Base-by-base conservation (phyloP, 345 rosid species). In the Clausena lansium region DNA sequence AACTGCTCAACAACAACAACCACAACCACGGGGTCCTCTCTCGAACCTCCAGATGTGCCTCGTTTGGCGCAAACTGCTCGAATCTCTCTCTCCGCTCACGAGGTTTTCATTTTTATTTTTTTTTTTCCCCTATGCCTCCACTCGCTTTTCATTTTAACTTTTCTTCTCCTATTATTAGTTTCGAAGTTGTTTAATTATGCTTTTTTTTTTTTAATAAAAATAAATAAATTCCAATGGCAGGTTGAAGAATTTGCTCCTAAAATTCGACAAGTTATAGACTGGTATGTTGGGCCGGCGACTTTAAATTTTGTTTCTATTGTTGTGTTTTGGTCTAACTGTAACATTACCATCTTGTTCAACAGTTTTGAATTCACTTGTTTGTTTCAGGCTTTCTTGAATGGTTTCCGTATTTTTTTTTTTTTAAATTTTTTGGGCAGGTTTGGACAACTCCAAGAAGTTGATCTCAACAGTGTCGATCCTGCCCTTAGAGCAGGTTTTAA, bases 391-490 rank as follows among this genome's bases (percentile, higher is more conserved):
- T 54, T 71, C 45, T 25, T 66, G 19, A 20, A 54, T 45, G 36
- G 30, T 45, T 45, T 45, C 60, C 60, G 11, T 28, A 60, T 11
- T 11, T 36, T 73, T 7, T 2, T 73, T 25, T 73, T 28, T 14
- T n/a, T n/a, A n/a, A n/a, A n/a, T n/a, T 25, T 75, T 74, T 57
- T 47, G 75, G 81, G 79, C 83, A 94, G 98, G 98, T 93, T 94
- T 84, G 98, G 98, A 39, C 95, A 94, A 82, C 97, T 94, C 83
- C 98, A 91, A 85, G 90, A 87, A 69, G 93, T 88, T 81, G 95
- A 94, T 80, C 92, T 94, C 41, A 82, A 73, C 74, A 86, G 86
- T 78, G 89, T 94, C 5, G 93, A 94, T 79, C 97, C 97, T 4
- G 88, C 98, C 14, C 62, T 94, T 62, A 81, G 96, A 92, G 96